Evolutionary conservation across 306 rosid genomes (phyloP), one percentile per base, ranked within the genome.

Genomic region (Lathyrus tuberosus): DNA sequence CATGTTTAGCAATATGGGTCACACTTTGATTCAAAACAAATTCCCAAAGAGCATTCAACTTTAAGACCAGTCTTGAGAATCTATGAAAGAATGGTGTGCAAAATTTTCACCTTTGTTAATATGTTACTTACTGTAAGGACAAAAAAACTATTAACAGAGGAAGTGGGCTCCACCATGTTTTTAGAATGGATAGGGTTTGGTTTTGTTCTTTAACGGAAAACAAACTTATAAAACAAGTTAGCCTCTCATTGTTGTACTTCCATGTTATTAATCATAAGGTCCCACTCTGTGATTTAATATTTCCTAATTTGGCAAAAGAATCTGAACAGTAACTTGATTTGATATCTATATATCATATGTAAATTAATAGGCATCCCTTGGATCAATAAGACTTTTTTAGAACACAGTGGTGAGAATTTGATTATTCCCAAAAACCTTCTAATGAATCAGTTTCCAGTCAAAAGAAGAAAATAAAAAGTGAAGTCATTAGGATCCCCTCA

Each of bases 11-110:
- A 60, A 51, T 44, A 66, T 57, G 84, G 81, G 80, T 18, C 58
- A 82, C 80, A 78, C 79, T 76, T 65, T 63, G 56, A 46, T 76
- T 74, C 48, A 69, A 74, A 87, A 77, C 81, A 76, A 82, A 67
- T 56, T 66, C 61, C 72, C 76, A 49, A 71, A 79, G 83, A 88
- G 68, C 73, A 68, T 68, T 62, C 67, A 62, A 48, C 88, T 90
- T 90, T 86, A 80, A 77, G 92, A 88, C 92, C 86, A 74, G 73
- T 79, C 88, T 82, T 72, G 79, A 86, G 88, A 85, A 90, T 82
- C 81, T 75, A 73, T 26, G 63, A 76, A 85, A 76, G 79, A 72
- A 48, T 33, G 18, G 53, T 40, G 42, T 65, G 49, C 64, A 75
- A 70, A 31, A 20, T 59, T 70, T 66, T 67, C 60, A 48, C 51